Base-by-base conservation (phyloP, 2,329 filamentous ascomycete species). In the Botrytis aclada region DNA sequence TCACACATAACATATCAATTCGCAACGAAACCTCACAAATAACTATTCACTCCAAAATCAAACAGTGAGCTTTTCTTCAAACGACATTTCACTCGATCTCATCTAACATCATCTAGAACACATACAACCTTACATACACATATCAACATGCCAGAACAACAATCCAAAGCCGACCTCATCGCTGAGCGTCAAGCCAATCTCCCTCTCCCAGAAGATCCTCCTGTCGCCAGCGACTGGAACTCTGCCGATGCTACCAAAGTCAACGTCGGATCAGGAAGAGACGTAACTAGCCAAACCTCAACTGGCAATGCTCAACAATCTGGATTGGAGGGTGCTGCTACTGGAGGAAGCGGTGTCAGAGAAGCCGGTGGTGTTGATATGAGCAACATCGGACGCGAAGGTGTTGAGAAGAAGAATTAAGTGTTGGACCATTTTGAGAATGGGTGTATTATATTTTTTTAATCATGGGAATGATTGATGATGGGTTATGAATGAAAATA, bases 191-290 rank as follows among this genome's bases (percentile, higher is more conserved):
- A 91, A 83, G 83, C 89, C 81, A 93, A 94, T 83, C 89, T 97
- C 45, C 92, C 92, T 69, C 88, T 95, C 69, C 93, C 93, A 29
- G 92, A 95, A 3, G 86, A 95, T 77, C 93, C 93, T 34, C 92
- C 92, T 1, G 84, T 83, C n/a, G 84, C 89, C n/a, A 92, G 92
- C 8, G 93, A 96, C 85, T 94, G 90, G 87, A 90, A 95, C 81
- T 93, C 91, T 0, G 85, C 87, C 69, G 92, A 95, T 78, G 86
- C 86, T 45, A 84, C 88, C 75, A 93, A 84, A 72, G 89, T 93
- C 80, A 92, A 93, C 80, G 89, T 93, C 65, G 91, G 91, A 29
- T 37, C 76, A 32, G 82, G 86, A 71, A 32, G 70, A 37, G 77
- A 86, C 84, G 70, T 85, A 87, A 74, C 82, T 20, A 71, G 62